phyloP scores from a whole-genome alignment of 345 rosid genomes.

The Hibiscus mutabilis region DNA sequence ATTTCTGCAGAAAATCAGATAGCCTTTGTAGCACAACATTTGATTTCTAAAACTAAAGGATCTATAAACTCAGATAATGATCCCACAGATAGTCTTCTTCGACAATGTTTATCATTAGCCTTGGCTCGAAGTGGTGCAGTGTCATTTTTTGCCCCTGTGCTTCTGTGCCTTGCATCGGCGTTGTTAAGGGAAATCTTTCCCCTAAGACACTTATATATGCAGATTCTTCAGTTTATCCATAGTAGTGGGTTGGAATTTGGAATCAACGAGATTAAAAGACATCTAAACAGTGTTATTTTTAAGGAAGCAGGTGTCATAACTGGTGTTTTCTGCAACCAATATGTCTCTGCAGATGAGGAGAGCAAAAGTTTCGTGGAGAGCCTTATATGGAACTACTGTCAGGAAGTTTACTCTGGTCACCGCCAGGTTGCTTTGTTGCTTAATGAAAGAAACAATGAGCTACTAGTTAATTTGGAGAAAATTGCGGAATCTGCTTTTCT shows the following conservation, averaged over 20 bases:
- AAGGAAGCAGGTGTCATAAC: constrained; percentile 77
- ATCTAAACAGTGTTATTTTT: constrained; percentile 47
- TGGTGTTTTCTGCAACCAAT: constrained; percentile 74
- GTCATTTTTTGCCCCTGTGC: constrained; percentile 44
- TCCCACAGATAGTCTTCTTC: constrained; percentile 30
- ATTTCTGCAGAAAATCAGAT: constrained; percentile 50
- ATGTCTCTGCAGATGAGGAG: constrained; percentile 54
- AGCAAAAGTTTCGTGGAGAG: constrained; percentile 54
- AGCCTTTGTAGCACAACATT: constrained; percentile 35
- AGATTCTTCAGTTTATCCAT: constrained; percentile 18
- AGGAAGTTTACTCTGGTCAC: constrained; percentile 63
- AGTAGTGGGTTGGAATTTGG: constrained; percentile 16
- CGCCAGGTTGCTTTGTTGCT: constrained; percentile 58
- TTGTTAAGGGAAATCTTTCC: constrained; percentile 71
- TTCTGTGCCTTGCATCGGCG: constrained; percentile 59
- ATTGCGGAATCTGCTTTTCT: constrained; percentile 88
- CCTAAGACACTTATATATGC: constrained; percentile 36
- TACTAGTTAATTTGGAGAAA: constrained; percentile 65
- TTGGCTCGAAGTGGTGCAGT: constrained; percentile 69
- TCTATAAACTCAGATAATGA: constrained; percentile 19
- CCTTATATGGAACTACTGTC: constrained; percentile 71
- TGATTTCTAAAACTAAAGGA: constrained; percentile 34
- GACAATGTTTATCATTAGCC: constrained; percentile 62
- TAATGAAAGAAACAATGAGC: constrained; percentile 41
- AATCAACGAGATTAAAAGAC: constrained; percentile 40